phyloP scores from a whole-genome alignment of 1,139 yeast species.

The Taphrina betulina region DNA sequence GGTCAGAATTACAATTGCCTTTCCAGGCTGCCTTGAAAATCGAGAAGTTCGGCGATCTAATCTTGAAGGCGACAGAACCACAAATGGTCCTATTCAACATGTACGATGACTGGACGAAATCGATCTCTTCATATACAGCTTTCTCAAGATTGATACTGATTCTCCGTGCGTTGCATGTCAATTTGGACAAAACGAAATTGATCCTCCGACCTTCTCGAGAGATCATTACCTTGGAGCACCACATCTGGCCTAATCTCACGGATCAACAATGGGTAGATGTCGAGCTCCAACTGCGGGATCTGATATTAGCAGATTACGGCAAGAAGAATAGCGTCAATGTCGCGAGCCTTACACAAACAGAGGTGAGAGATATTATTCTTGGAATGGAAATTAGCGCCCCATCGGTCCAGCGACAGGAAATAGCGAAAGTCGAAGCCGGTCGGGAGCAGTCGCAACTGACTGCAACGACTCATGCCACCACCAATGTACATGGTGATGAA shows the following conservation, averaged over 20 bases:
- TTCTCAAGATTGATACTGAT: constrained; percentile 81
- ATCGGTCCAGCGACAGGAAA: constrained; percentile 73
- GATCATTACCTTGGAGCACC: constrained; percentile 69
- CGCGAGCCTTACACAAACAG: constrained; percentile 85
- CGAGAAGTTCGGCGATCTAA: constrained; percentile 75
- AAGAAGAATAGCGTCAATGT: constrained; percentile 81
- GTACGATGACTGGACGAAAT: constrained; percentile 90
- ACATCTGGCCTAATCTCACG: constrained; percentile 86
- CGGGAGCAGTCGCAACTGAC: constrained; percentile 55
- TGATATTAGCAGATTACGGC: constrained; percentile 82
- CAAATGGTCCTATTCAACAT: constrained; percentile 87
- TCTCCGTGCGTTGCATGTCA: constrained; percentile 74
- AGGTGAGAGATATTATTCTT: constrained; percentile 85
- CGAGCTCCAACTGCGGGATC: constrained; percentile 81
- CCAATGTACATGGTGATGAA: constrained; percentile 94
- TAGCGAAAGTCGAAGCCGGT: constrained; percentile 69
- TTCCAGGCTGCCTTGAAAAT: constrained; percentile 83
- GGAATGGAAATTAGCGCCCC: constrained; percentile 95
- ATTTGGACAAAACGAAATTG: constrained; percentile 71
- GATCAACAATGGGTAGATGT: constrained; percentile 91
- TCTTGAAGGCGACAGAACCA: constrained; percentile 84
- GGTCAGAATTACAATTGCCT: constrained; percentile 86
- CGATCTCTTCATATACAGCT: constrained; percentile 86
- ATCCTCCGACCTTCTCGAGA: constrained; percentile 75
- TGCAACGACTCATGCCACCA: constrained; percentile 79